These are phyloP conservation scores for Trifolium repens DNA, from an alignment of 306 rosid species.

Conservation along the genomic window DNA sequence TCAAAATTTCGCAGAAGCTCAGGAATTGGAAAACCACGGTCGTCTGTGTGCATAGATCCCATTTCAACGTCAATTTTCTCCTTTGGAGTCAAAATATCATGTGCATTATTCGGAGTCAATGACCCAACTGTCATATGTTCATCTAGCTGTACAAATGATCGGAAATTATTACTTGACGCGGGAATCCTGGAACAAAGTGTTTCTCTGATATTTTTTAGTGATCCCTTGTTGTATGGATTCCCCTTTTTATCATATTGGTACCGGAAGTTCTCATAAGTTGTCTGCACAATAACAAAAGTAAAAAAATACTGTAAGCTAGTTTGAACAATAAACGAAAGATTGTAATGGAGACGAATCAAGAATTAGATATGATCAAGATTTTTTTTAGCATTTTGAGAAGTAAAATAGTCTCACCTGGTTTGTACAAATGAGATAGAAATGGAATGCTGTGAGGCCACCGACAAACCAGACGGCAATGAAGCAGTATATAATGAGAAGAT, in stretches of 20 bases:
- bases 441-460: conserved; percentile 94
- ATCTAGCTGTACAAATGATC: conserved; percentile 59
- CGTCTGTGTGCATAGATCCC: conserved; percentile 66
- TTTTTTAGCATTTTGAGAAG: conserved; percentile 30
- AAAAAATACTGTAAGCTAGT: not conserved
- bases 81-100: conserved; percentile 56
- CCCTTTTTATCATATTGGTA: conserved; percentile 80
- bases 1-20: conserved; percentile 64
- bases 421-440: conserved; percentile 80
- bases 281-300: conserved; percentile 53
- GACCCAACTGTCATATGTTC: conserved; percentile 49
- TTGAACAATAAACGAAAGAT: conserved; percentile 16
- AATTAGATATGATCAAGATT: conserved; percentile 28
- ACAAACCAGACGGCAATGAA: conserved; percentile 91
- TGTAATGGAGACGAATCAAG: conserved; percentile 22
- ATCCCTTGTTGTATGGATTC: conserved; percentile 79
- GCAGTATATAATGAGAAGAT: conserved; percentile 72
- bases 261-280: conserved; percentile 95
- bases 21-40: conserved; percentile 59
- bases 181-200: conserved; percentile 67
- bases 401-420: conserved; percentile 74
- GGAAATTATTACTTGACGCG: conserved; percentile 59
- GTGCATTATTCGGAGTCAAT: conserved; percentile 51
- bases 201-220: conserved; percentile 55
- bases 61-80: conserved; percentile 82